Percentiles rank a stretch among this genome's conserved stretches.
These are phyloP conservation scores for Pythium diclinum DNA, from an alignment of 352 stramenopile species.

Conservation along the genomic window DNA sequence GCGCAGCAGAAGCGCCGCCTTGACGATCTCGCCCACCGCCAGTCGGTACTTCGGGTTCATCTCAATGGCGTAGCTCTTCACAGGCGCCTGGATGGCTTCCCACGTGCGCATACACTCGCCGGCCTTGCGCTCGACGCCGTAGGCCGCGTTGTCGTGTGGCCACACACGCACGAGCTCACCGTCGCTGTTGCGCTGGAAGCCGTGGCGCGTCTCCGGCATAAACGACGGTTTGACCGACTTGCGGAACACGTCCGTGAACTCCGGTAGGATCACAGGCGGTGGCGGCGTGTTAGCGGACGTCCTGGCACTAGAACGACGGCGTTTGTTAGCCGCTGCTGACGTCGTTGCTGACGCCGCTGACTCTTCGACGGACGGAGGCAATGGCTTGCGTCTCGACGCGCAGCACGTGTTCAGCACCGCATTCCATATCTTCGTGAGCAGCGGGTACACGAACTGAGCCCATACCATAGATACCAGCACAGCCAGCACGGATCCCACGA, in stretches of 20 bases:
- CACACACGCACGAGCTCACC: conserved; percentile 63
- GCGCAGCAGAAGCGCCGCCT: conserved; percentile 21
- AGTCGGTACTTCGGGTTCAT: conserved; percentile 63
- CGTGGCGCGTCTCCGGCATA: conserved; percentile 45
- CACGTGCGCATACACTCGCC: conserved; percentile 65
- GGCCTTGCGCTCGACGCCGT: conserved; percentile 36
- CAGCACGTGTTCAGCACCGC: conserved; percentile 25
- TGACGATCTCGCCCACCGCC: conserved; percentile 44
- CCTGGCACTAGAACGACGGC: not conserved
- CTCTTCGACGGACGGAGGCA: not conserved
- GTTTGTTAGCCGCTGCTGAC: not conserved
- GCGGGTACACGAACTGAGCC: conserved; percentile 40
- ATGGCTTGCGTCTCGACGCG: conserved; percentile 23
- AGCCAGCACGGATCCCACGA: conserved; percentile 35
- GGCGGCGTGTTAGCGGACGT: not conserved
- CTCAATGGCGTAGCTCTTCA: conserved; percentile 75
- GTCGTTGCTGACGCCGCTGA: not conserved
- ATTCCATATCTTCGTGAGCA: conserved; percentile 28
- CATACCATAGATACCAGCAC: conserved; percentile 60
- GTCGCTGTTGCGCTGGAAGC: conserved; percentile 47
- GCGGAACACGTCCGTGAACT: conserved; percentile 71
- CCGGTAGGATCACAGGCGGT: conserved; percentile 38
- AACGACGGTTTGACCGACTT: conserved; percentile 47
- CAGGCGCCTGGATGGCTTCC: conserved; percentile 61
- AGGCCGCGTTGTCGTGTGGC: conserved; percentile 45